phyloP scores from a whole-genome alignment of 495 filamentous ascomycete species.

The Hypoxylon lienhwacheense region DNA sequence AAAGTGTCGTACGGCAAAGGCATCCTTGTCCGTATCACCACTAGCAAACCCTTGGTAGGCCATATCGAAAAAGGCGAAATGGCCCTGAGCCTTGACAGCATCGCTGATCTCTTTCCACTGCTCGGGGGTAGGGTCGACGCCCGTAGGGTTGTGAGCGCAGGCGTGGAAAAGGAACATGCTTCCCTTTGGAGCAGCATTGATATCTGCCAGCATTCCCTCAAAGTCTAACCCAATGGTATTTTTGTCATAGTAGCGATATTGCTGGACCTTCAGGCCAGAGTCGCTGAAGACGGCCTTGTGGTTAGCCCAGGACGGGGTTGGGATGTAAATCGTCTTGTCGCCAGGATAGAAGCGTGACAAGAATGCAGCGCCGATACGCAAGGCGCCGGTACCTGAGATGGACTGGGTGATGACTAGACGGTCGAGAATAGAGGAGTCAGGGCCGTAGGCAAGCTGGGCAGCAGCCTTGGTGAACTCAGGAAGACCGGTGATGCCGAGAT shows the following conservation, averaged over 20 bases:
- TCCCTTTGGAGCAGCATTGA: slow-evolving; percentile 83
- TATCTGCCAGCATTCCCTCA: slow-evolving; percentile 86
- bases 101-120: slow-evolving; percentile 94
- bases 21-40: slow-evolving; percentile 88
- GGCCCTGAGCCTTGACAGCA: slow-evolving; percentile 83
- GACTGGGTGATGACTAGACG: slow-evolving; percentile 92
- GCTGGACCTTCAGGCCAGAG: slow-evolving; percentile 82
- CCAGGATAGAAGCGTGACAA: slow-evolving; percentile 84
- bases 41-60: slow-evolving; percentile 98
- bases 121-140: slow-evolving; percentile 87
- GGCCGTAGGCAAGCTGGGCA: slow-evolving; percentile 85
- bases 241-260: slow-evolving; percentile 99
- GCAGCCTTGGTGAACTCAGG: slow-evolving; percentile 92
- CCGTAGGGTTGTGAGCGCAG: slow-evolving; percentile 98
- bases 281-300: slow-evolving; percentile 96
- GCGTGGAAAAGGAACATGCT: slow-evolving; percentile 93
- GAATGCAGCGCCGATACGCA: slow-evolving; percentile 93
- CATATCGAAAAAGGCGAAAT: slow-evolving; percentile 99
- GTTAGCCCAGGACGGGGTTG: slow-evolving; percentile 96
- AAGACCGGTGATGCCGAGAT: slow-evolving; percentile 94
- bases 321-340: slow-evolving; percentile 92
- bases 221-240: slow-evolving; percentile 98
- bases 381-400: slow-evolving; percentile 95
- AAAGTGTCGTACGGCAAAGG: slow-evolving; percentile 90
- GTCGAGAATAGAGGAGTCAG: slow-evolving; percentile 72